These are phyloP conservation scores for Acanthamoeba polyphaga DNA, from an alignment of 208 protist species.

Conservation along the genomic window DNA sequence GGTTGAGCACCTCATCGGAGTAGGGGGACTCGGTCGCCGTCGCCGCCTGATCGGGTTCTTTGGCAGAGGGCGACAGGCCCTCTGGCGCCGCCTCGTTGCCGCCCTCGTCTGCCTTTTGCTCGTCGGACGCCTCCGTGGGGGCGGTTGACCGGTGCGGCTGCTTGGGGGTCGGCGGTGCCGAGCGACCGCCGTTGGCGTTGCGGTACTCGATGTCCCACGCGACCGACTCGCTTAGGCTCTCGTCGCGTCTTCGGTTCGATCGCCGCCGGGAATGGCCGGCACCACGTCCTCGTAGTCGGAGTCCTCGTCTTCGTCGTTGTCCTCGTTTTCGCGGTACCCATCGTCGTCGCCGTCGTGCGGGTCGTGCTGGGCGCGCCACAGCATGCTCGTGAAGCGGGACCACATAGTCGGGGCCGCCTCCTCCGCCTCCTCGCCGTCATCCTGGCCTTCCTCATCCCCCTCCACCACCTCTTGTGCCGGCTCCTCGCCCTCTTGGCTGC, in stretches of 20 bases:
- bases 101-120: background rate
- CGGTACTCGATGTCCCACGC: background rate
- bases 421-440: background rate
- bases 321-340: too few relatives aligned
- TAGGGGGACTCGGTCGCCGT: too few relatives aligned
- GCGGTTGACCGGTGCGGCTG: too few relatives aligned
- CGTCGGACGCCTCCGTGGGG: background rate
- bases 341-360: too few relatives aligned
- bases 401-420: constrained; percentile 24
- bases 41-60: background rate
- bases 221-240: background rate
- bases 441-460: background rate
- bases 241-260: background rate
- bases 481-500: background rate
- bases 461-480: background rate
- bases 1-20: too few relatives aligned
- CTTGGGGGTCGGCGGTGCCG: background rate
- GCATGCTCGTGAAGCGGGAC: constrained; percentile 54
- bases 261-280: background rate
- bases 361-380: constrained; percentile 4
- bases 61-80: background rate
- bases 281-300: background rate
- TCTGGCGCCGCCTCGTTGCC: background rate
- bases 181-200: background rate
- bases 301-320: too few relatives aligned